phyloP scores from a whole-genome alignment of 208 protist species.

The Trypanosoma cruzi region DNA sequence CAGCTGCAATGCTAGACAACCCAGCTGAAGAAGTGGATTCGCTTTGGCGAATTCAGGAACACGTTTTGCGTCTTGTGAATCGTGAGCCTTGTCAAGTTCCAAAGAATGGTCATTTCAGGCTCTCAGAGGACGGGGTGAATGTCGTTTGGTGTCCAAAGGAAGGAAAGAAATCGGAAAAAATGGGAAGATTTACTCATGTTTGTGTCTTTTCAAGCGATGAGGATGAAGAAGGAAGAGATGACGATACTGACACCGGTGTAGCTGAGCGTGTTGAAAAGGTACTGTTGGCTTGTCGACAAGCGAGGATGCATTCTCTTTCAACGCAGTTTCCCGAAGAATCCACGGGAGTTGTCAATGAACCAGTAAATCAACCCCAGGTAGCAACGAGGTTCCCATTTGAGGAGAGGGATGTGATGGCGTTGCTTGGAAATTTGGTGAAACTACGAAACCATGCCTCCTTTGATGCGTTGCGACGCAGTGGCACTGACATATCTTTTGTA shows the following conservation, averaged over 20 bases:
- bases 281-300: conserved; percentile 2
- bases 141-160: conserved; percentile 10
- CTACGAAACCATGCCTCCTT: conserved; percentile 37
- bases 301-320: conserved; percentile 12
- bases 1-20: background rate
- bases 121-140: conserved; percentile 1
- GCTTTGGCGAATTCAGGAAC: conserved; percentile 10
- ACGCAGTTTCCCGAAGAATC: conserved; percentile 21
- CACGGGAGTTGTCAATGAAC: background rate
- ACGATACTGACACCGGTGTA: background rate
- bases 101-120: conserved; percentile 6
- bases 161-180: background rate
- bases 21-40: background rate
- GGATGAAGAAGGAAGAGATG: conserved; percentile 11
- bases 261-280: conserved; percentile 20
- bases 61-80: conserved; percentile 11
- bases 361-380: background rate
- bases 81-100: background rate
- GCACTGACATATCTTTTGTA: conserved; percentile 39
- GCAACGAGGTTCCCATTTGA: conserved; percentile 8
- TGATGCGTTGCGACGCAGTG: conserved; percentile 33
- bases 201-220: conserved; percentile 21
- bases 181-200: conserved; percentile 5
- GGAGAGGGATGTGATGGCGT: conserved; percentile 14
- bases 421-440: conserved; percentile 34